Evolutionary conservation across 768 basidiomycete species (phyloP).

Genomic region (Kwoniella sp.): DNA sequence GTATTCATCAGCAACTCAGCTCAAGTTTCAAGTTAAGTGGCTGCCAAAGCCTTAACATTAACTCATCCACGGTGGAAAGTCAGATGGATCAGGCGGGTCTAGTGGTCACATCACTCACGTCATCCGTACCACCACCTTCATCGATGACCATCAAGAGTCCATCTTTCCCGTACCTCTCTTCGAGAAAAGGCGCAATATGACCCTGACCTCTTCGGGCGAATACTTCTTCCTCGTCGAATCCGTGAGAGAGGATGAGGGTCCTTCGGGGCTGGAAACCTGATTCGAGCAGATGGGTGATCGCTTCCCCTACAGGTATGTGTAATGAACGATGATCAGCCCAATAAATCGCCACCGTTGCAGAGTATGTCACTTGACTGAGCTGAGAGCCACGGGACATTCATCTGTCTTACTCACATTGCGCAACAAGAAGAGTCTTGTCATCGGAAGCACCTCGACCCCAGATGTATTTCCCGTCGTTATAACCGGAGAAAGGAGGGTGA

Average conservation of each 20-base stretch:
- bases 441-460: constrained; percentile 52
- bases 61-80: too few relatives aligned
- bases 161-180: constrained; percentile 47
- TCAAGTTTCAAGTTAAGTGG: too few relatives aligned
- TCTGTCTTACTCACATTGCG: constrained; percentile 47
- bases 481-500: constrained; percentile 46
- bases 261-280: constrained; percentile 40
- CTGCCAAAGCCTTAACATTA: too few relatives aligned
- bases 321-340: not conserved
- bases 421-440: constrained; percentile 52
- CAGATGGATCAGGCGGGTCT: too few relatives aligned
- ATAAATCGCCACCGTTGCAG: too few relatives aligned
- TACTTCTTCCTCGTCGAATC: constrained; percentile 54
- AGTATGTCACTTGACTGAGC: too few relatives aligned
- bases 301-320: constrained; percentile 38
- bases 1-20: not conserved
- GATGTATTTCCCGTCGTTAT: constrained; percentile 44
- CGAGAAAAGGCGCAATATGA: constrained; percentile 47
- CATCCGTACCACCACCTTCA: constrained; percentile 39
- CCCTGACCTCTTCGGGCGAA: constrained; percentile 50
- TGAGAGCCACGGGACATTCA: too few relatives aligned
- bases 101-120: too few relatives aligned
- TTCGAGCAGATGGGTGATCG: constrained; percentile 50
- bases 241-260: constrained; percentile 50
- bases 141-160: constrained; percentile 50